A percentile compares a stretch with the other conserved stretches of the same genome.
Evolutionary conservation across 2,329 filamentous ascomycete genomes (phyloP).

Genomic region (Pestalotiopsis fici): DNA sequence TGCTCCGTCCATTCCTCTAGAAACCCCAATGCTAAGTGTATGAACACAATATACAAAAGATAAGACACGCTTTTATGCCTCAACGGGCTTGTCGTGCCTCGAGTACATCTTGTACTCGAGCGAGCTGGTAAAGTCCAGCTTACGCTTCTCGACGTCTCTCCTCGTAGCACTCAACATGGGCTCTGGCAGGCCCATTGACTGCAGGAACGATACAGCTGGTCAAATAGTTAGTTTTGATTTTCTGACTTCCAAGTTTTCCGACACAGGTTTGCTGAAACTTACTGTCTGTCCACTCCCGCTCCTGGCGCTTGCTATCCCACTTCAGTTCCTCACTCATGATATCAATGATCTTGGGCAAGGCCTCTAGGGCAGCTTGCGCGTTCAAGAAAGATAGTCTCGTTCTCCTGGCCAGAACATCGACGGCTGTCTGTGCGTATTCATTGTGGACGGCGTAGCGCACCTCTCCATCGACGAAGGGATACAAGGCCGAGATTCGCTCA

Average conservation of each 20-base stretch:
- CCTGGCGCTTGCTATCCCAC: conserved; percentile 74
- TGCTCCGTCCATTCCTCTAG: background rate
- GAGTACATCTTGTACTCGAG: conserved; percentile 65
- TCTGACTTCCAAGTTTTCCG: conserved; percentile 2
- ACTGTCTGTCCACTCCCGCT: conserved; percentile 79
- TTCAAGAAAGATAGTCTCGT: conserved; percentile 89
- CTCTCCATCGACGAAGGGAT: conserved; percentile 92
- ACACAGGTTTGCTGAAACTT: conserved; percentile 31
- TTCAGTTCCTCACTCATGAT: conserved; percentile 83
- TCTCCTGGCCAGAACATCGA: conserved; percentile 83
- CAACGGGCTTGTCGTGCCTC: conserved; percentile 54
- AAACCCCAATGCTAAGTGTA: conserved; percentile 5
- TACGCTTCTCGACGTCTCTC: conserved; percentile 61
- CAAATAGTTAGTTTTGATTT: conserved; percentile 10
- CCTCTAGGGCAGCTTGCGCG: conserved; percentile 85
- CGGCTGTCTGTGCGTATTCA: conserved; percentile 89
- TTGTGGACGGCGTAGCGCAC: conserved; percentile 84
- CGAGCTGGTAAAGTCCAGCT: conserved; percentile 57
- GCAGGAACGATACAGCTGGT: conserved; percentile 58
- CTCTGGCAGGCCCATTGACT: conserved; percentile 66
- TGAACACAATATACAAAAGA: background rate
- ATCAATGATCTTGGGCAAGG: conserved; percentile 82
- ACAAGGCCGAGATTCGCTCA: conserved; percentile 75
- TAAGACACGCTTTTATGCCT: conserved; percentile 27
- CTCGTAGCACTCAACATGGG: conserved; percentile 59